A percentile compares a stretch with the other conserved stretches of the same genome.
Conservation (phyloP, 1,139 yeast genomes). For the Lodderomyces pseudojiufengensis region DNA sequence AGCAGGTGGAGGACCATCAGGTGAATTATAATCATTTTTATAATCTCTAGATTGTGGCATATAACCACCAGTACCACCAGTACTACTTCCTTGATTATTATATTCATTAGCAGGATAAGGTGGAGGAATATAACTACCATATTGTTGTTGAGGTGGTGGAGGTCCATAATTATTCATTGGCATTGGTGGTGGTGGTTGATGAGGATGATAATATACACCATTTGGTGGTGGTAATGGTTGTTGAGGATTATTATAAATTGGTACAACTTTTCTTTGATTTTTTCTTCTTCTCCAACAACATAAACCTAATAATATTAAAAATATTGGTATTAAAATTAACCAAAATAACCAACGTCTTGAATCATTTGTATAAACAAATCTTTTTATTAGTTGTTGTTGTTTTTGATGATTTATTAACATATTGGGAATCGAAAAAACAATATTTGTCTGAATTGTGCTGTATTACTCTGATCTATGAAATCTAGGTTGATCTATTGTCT, state of each 20-base stretch:
- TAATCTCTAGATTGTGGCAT: too few relatives aligned
- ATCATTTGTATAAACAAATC: too few relatives aligned
- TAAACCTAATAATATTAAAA: slow-evolving; percentile 2
- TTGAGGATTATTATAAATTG: slow-evolving; percentile 1
- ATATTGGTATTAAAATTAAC: slow-evolving; percentile 4
- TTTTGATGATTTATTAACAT: too few relatives aligned
- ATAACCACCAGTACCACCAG: slow-evolving; percentile 3
- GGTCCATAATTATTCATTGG: background rate
- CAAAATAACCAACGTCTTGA: slow-evolving; percentile 1
- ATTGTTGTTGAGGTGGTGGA: too few relatives aligned
- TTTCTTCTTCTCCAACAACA: slow-evolving; percentile 2
- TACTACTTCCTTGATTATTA: background rate
- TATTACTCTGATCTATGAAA: too few relatives aligned
- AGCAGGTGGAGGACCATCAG: slow-evolving; percentile 11
- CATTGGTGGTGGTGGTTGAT: background rate
- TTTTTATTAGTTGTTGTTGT: too few relatives aligned
- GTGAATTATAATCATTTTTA: slow-evolving; percentile 6
- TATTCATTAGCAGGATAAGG: slow-evolving; percentile 4
- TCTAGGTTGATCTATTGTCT: too few relatives aligned
- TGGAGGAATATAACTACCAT: slow-evolving; percentile 3
- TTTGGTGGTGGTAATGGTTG: background rate
- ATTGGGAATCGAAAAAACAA: too few relatives aligned
- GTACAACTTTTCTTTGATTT: slow-evolving; percentile 1
- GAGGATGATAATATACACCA: slow-evolving; percentile 3
- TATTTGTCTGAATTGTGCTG: too few relatives aligned